Evolutionary conservation across 306 rosid species (phyloP), one percentile per base, ranked within the genome.

Genomic region (Chamaecrista fasciculata): DNA sequence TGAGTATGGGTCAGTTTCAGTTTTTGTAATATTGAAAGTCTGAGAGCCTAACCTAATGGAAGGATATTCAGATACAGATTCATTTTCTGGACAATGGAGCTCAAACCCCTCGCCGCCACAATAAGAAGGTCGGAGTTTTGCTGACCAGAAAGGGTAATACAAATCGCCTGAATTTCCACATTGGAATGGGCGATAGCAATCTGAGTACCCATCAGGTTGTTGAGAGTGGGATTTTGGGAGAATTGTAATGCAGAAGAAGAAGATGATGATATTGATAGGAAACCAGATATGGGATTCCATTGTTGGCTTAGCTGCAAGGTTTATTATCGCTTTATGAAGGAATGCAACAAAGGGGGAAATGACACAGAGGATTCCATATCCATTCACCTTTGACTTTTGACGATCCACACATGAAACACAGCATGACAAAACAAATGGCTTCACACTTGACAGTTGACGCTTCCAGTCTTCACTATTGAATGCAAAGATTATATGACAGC

Each of bases 1-100:
- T 8, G 15, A 0, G 1, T 0, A 1, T 33, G 0, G 44, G 44
- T 31, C 9, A 18, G 33, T 18, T 0, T 1, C 0, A 18, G 33
- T 18, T 0, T 1, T 0, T 18, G 11, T 3, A 23, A 58, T 44
- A 16, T 31, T 9, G 44, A 58, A 58, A 16, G 5, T 8, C n/a
- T 4, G 64, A 7, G 44, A 33, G 20, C 4, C 46, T 15, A 58
- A 7, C 20, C 1, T 3, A 18, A 58, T 33, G 26, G 8, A 9
- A 33, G 44, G n/a, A 15, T 0, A 24, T 2, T 9, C 1, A 33
- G 10, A 1, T 31, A 0, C 44, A 15, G 0, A 24, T 2, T 9
- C 1, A 33, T 18, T 3, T 31, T 1, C 44, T 2, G 21, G 44
- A 58, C 64, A 58, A 4, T 1, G 0, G 44, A 58, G 64, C 4